phyloP scores from a whole-genome alignment of 2,329 filamentous ascomycete species.

The Pestalotiopsis sp. region DNA sequence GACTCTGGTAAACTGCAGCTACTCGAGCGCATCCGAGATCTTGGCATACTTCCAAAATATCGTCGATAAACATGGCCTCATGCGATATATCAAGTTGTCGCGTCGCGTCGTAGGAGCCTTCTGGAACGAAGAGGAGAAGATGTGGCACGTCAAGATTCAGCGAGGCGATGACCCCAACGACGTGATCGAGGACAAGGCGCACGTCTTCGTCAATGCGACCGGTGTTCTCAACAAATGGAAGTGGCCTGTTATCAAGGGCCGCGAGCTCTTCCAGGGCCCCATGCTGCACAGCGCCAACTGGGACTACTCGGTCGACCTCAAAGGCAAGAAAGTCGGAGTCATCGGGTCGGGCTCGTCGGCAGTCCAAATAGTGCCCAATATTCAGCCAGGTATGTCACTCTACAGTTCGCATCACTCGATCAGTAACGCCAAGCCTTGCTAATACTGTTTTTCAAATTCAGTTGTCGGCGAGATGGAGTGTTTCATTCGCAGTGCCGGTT shows the following conservation, averaged over 20 bases:
- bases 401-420: too few relatives aligned
- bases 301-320: slow-evolving; percentile 10
- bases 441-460: too few relatives aligned
- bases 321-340: background rate
- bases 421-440: too few relatives aligned
- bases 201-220: slow-evolving; percentile 5
- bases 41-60: slow-evolving; percentile 6
- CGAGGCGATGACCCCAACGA: background rate
- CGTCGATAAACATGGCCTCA: background rate
- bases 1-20: background rate
- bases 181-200: background rate
- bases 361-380: slow-evolving; percentile 7
- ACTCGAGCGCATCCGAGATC: background rate
- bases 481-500: slow-evolving; percentile 43
- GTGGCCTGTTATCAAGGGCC: slow-evolving; percentile 20
- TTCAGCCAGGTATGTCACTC: slow-evolving; percentile 2
- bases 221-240: slow-evolving; percentile 13
- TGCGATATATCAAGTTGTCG: background rate
- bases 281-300: slow-evolving; percentile 5
- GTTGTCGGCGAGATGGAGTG: slow-evolving; percentile 14
- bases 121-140: slow-evolving; percentile 5
- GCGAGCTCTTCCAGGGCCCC: slow-evolving; percentile 16
- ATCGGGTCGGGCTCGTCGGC: slow-evolving; percentile 1
- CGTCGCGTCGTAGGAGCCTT: background rate
- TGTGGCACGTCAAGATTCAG: slow-evolving; percentile 4